Base-by-base conservation (phyloP, 331 rosid species). In the Arachis monticola region DNA sequence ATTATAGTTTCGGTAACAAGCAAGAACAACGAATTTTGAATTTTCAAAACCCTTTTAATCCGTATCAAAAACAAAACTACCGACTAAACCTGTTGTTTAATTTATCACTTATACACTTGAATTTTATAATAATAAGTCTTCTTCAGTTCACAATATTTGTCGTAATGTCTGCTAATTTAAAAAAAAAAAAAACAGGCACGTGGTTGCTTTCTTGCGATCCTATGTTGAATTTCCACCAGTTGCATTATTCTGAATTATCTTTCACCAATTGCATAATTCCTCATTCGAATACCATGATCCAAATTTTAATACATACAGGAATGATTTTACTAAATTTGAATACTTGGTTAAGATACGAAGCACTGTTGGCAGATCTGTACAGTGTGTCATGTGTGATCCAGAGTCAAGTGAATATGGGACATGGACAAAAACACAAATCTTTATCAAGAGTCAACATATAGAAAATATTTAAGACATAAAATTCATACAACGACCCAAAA, bases 121-220 rank as follows among this genome's bases (percentile, higher is more conserved):
- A n/a, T n/a, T n/a, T n/a, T n/a, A n/a, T n/a, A n/a, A n/a, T n/a
- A n/a, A 7, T 93, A 93, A n/a, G 82, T 93, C 5, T 93, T 87
- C 76, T 91, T 83, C 30, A 91, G 93, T 47, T 22, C 50, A 57
- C 30, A 58, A 13, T 64, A 72, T 46, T 48, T 60, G 31, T n/a
- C n/a, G n/a, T n/a, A n/a, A n/a, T n/a, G n/a, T n/a, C n/a, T 17
- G 22, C 22, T 17, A 17, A 17, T 17, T 17, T n/a, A n/a, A n/a
- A n/a, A n/a, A n/a, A n/a, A n/a, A n/a, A 17, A n/a, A n/a, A n/a
- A n/a, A n/a, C n/a, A n/a, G n/a, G n/a, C n/a, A n/a, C n/a, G n/a
- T n/a, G n/a, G n/a, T n/a, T n/a, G n/a, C n/a, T n/a, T n/a, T n/a
- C n/a, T n/a, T n/a, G n/a, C n/a, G n/a, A n/a, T n/a, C n/a, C n/a